Conservation (phyloP, 2,329 filamentous ascomycete genomes). For the Aspergillus aculeatinus region DNA sequence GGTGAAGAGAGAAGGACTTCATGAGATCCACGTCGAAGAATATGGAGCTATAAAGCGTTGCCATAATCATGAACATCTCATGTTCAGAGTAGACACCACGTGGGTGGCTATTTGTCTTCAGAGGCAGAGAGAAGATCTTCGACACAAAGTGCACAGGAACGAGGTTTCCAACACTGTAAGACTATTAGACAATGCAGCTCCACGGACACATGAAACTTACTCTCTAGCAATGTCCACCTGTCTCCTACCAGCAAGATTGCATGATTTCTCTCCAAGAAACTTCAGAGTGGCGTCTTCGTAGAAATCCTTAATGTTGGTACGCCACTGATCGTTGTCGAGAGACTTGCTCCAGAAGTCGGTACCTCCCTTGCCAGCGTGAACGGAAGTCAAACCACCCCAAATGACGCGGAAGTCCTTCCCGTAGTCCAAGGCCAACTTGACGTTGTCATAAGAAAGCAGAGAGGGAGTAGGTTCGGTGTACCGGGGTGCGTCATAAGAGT, state of each 20-base stretch:
- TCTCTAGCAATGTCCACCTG: slow-evolving; percentile 70
- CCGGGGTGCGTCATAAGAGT: slow-evolving; percentile 65
- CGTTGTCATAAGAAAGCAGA: slow-evolving; percentile 61
- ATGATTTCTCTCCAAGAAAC: slow-evolving; percentile 65
- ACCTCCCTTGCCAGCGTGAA: slow-evolving; percentile 60
- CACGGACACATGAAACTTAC: slow-evolving; percentile 27
- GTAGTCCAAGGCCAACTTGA: slow-evolving; percentile 62
- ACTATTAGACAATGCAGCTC: slow-evolving; percentile 9
- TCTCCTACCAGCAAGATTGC: slow-evolving; percentile 59
- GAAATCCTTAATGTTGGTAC: slow-evolving; percentile 63
- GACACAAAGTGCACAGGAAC: slow-evolving; percentile 58
- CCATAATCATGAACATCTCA: slow-evolving; percentile 60
- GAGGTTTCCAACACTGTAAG: slow-evolving; percentile 49
- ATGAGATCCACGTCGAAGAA: slow-evolving; percentile 66
- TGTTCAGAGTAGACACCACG: slow-evolving; percentile 57
- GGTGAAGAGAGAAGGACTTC: slow-evolving; percentile 64
- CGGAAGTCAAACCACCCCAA: slow-evolving; percentile 64
- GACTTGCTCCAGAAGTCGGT: slow-evolving; percentile 59
- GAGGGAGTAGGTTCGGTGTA: slow-evolving; percentile 53
- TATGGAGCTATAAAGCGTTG: slow-evolving; percentile 64
- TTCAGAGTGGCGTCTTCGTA: slow-evolving; percentile 62
- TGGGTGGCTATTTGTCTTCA: slow-evolving; percentile 54
- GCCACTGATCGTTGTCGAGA: slow-evolving; percentile 63
- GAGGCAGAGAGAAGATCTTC: slow-evolving; percentile 54
- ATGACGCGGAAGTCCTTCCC: slow-evolving; percentile 62